Evolutionary conservation across 345 rosid genomes (phyloP).

Genomic region (Passiflora organensis): DNA sequence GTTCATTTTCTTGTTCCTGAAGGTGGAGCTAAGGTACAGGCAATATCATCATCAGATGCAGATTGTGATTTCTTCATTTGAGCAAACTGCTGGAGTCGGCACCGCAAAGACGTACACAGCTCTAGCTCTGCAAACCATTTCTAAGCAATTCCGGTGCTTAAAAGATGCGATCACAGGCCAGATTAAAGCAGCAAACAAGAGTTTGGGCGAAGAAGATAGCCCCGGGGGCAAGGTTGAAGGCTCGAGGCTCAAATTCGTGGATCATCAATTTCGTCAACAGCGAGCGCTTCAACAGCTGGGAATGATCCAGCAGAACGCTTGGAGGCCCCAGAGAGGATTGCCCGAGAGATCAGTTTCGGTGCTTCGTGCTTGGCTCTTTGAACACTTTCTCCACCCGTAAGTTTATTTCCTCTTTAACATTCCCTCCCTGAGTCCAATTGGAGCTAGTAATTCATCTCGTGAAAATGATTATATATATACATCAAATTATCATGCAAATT

Average conservation of each 20-base stretch:
- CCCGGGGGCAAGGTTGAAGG: too few species aligned
- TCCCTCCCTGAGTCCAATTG: too few species aligned
- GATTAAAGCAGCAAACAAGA: slow-evolving; percentile 77
- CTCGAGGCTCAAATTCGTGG: slow-evolving; percentile 87
- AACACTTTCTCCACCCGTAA: slow-evolving; percentile 98
- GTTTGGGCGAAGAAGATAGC: slow-evolving; percentile 86
- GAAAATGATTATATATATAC: too few species aligned
- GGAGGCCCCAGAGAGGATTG: slow-evolving; percentile 99
- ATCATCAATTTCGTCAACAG: slow-evolving; percentile 88
- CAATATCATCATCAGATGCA: slow-evolving; percentile 98
- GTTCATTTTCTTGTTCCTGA: slow-evolving; percentile 6
- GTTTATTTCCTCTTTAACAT: slow-evolving; percentile 5
- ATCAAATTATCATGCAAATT: too few species aligned
- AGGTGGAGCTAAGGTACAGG: slow-evolving; percentile 98
- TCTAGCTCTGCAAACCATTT: slow-evolving; percentile 83
- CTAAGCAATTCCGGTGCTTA: slow-evolving; percentile 87
- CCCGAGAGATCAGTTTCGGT: slow-evolving; percentile 94
- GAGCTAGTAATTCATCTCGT: too few species aligned
- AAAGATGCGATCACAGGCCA: slow-evolving; percentile 88
- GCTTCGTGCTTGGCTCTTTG: slow-evolving; percentile 98
- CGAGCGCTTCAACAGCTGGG: slow-evolving; percentile 94
- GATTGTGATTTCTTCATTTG: slow-evolving; percentile 75
- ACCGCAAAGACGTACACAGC: slow-evolving; percentile 90
- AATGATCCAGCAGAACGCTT: slow-evolving; percentile 97
- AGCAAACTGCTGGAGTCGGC: slow-evolving; percentile 80